Conservation (phyloP, 164 flowering plant species). For the Vitis rupestris region DNA sequence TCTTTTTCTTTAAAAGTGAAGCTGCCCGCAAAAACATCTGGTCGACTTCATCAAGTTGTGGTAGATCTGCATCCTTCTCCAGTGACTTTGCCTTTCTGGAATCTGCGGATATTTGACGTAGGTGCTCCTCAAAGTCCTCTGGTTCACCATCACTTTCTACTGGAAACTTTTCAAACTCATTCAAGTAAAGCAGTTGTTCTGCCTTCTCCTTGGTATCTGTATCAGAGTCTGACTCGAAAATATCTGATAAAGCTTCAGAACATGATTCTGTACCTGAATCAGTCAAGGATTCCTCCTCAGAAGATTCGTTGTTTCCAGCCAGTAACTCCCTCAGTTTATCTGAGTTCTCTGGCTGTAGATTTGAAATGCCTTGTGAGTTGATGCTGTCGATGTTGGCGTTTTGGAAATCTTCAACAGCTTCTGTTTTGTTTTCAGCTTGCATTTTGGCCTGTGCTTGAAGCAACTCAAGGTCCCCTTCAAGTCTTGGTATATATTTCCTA, state of each 20-base stretch:
- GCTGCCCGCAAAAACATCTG: constrained; percentile 67
- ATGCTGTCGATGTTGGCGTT: constrained; percentile 5
- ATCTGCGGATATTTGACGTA: constrained; percentile 52
- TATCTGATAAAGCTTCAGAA: constrained; percentile 78
- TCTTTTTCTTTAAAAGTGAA: constrained; percentile 66
- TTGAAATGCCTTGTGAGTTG: constrained; percentile 12
- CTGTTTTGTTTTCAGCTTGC: constrained; percentile 23
- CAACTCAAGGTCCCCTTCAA: constrained; percentile 75
- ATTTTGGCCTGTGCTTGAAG: constrained; percentile 44
- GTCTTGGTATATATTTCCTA: constrained; percentile 70
- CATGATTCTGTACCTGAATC: constrained; percentile 51
- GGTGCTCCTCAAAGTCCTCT: constrained; percentile 72
- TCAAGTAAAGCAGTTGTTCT: constrained; percentile 58
- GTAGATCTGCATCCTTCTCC: constrained; percentile 28
- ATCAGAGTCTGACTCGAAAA: constrained; percentile 83
- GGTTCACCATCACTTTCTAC: constrained; percentile 30
- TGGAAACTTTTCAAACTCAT: constrained; percentile 69
- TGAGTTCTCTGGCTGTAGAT: constrained; percentile 23
- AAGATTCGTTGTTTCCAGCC: constrained; percentile 18
- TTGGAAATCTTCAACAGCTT: constrained; percentile 17
- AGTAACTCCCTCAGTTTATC: constrained; percentile 35
- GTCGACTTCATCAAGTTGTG: constrained; percentile 85
- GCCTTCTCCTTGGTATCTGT: constrained; percentile 38
- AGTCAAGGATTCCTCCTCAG: constrained; percentile 29
- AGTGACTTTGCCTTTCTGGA: constrained; percentile 29